Percentiles rank a stretch among this genome's conserved stretches.
Conservation (phyloP, 768 basidiomycete species). For the Leucocoprinus leucothites region DNA sequence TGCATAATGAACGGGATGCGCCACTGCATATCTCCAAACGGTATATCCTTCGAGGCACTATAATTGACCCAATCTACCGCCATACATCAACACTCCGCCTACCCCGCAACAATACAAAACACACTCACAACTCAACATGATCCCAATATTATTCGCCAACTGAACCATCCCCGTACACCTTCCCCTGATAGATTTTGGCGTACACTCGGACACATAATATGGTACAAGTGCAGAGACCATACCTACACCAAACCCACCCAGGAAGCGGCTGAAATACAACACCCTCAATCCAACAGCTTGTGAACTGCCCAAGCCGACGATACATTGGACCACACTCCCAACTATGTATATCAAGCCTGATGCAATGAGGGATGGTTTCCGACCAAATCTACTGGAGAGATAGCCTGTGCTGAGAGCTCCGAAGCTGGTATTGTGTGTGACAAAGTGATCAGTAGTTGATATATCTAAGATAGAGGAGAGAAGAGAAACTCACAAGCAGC, state of each 20-base stretch:
- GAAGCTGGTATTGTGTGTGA: constrained; percentile 28
- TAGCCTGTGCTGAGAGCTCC: constrained; percentile 40
- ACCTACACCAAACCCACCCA: constrained; percentile 61
- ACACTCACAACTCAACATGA: constrained; percentile 34
- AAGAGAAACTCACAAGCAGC: constrained; percentile 38
- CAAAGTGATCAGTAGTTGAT: background rate
- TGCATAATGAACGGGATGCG: constrained; percentile 51
- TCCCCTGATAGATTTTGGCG: constrained; percentile 45
- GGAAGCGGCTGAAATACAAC: constrained; percentile 49
- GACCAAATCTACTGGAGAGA: constrained; percentile 39
- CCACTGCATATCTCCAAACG: constrained; percentile 44
- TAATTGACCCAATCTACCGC: constrained; percentile 48
- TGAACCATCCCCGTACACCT: constrained; percentile 46
- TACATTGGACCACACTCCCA: constrained; percentile 44
- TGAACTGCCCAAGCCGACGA: constrained; percentile 39
- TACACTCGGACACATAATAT: constrained; percentile 49
- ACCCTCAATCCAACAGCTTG: constrained; percentile 30
- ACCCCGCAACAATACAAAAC: background rate
- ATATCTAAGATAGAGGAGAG: background rate
- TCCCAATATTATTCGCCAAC: constrained; percentile 32
- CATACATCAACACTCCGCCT: background rate
- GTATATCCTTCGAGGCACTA: constrained; percentile 31
- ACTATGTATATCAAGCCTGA: constrained; percentile 45
- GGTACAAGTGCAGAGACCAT: constrained; percentile 49
- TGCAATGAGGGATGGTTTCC: constrained; percentile 40